Evolutionary conservation across 192 early-diverging fungal species (phyloP), one percentile per base, ranked within the genome.

Genomic region (Oehlia diaphana): DNA sequence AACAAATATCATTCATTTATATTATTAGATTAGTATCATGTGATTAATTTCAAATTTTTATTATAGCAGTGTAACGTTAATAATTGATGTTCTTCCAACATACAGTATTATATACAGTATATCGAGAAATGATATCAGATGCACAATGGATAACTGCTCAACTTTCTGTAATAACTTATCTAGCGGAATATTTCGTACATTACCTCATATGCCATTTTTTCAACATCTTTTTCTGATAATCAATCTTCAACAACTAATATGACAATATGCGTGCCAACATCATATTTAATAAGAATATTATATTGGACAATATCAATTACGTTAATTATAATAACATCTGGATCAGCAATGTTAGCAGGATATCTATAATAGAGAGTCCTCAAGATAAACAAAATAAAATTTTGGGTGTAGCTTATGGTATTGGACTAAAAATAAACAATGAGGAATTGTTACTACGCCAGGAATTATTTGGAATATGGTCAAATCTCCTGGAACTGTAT

Each of bases 131-230:
- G 35, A 37, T 68, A 28, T 68, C 66, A 28, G 66, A 68, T 23
- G 26, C 35, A 33, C 66, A 68, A 68, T 68, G 66, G 66, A 68
- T 68, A 37, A 33, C 35, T 4, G 5, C 9, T 5, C 28, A 33
- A 28, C 26, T 68, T 8, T n/a, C 28, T 26, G 35, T 31, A 10
- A 7, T 21, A 31, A 72, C 28, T 6, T 72, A 72, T 72, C 13
- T 37, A 10, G 33, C 37, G 7, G 28, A 44, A 19, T 72, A 10
- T 72, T 72, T 49, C 14, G 28, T 49, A 19, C 70, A 19, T 23
- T 72, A 33, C 70, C 70, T 37, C 28, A 19, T 14, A 72, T 72
- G 70, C 42, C 35, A 72, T 72, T 72, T 26, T 72, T 39, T 49
- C 70, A 72, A 72, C 70, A 1, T 72, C 70, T 9, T n/a, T 0